Evolutionary conservation across 345 rosid species (phyloP).

Genomic region (Abelmoschus esculentus): DNA sequence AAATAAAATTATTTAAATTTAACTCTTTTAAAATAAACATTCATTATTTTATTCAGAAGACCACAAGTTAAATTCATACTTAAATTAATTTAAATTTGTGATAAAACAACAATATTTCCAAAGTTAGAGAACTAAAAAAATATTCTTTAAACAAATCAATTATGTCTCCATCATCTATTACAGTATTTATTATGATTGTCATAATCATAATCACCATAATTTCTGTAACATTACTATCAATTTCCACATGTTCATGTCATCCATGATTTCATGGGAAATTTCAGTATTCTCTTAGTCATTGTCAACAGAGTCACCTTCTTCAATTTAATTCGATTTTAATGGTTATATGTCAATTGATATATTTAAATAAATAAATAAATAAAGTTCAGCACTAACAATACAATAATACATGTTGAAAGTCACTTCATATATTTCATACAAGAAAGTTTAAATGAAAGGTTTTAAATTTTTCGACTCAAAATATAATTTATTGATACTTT

Average conservation of each 20-base stretch:
- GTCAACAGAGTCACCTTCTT: slow-evolving; percentile 8
- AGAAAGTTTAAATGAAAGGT: too few species aligned
- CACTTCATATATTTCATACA: too few species aligned
- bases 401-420: slow-evolving; percentile 4
- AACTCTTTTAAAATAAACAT: too few species aligned
- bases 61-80: too few species aligned
- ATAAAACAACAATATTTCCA: too few species aligned
- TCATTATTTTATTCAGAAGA: too few species aligned
- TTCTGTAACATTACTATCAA: not conserved
- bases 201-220: not conserved
- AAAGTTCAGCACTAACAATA: not conserved
- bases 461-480: too few species aligned
- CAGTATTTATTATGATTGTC: not conserved
- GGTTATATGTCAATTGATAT: not conserved
- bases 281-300: slow-evolving; percentile 11
- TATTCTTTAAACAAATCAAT: not conserved
- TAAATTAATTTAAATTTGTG: too few species aligned
- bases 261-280: not conserved
- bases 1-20: too few species aligned
- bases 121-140: too few species aligned
- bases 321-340: not conserved
- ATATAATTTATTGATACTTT: too few species aligned
- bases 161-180: not conserved
- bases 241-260: not conserved
- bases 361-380: too few species aligned